A percentile compares a stretch with the other conserved stretches of the same genome.
Evolutionary conservation across 441 rosid genomes (phyloP).

Genomic region (Sinapis alba): DNA sequence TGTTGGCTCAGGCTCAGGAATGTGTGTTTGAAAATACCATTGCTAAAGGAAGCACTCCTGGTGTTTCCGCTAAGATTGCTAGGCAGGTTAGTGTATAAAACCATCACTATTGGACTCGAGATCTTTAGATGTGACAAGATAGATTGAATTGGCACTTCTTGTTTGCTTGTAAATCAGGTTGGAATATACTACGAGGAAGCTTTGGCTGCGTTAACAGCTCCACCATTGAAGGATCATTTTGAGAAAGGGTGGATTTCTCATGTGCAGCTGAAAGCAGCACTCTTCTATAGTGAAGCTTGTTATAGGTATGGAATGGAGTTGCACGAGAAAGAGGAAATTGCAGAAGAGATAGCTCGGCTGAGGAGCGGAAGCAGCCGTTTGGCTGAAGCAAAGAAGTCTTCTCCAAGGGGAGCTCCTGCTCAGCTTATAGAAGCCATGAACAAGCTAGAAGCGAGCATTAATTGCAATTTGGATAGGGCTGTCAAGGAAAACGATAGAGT

Average conservation of each 20-base stretch:
- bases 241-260: constrained; percentile 90
- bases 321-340: constrained; percentile 94
- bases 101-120: too few relatives aligned
- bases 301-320: constrained; percentile 80
- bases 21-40: constrained; percentile 96
- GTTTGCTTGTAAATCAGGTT: constrained; percentile 51
- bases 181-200: constrained; percentile 94
- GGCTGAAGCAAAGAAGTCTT: constrained; percentile 75
- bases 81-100: constrained; percentile 65
- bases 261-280: constrained; percentile 85
- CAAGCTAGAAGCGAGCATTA: constrained; percentile 75
- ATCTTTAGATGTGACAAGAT: background rate
- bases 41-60: constrained; percentile 95
- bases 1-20: constrained; percentile 97
- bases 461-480: constrained; percentile 83
- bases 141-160: background rate
- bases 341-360: constrained; percentile 92
- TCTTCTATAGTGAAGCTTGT: constrained; percentile 90
- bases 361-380: constrained; percentile 68
- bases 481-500: constrained; percentile 97
- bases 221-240: constrained; percentile 90
- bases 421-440: constrained; percentile 84
- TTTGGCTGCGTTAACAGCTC: constrained; percentile 61
- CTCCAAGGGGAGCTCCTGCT: constrained; percentile 79
- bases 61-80: constrained; percentile 90